phyloP scores from a whole-genome alignment of 2,329 filamentous ascomycete genomes.

The Aureobasidium uvarum region DNA sequence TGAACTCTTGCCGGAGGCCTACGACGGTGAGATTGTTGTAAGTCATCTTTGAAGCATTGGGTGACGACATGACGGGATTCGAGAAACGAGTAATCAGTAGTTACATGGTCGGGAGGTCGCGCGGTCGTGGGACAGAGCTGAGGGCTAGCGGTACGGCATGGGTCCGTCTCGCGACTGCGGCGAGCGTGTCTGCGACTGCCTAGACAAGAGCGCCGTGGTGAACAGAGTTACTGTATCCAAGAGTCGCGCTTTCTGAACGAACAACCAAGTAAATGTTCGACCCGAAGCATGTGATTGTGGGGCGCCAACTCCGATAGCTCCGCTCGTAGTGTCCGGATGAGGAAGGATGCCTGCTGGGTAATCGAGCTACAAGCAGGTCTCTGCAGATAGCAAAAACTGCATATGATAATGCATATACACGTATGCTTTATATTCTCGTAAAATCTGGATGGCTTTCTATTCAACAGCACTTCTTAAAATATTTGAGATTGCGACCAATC shows the following conservation, averaged over 20 bases:
- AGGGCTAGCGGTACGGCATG: too few relatives aligned
- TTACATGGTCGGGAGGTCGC: background rate
- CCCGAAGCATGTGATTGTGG: conserved; percentile 1
- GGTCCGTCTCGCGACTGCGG: background rate
- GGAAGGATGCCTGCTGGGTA: too few relatives aligned
- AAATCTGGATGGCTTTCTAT: too few relatives aligned
- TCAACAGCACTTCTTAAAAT: too few relatives aligned
- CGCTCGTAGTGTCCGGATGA: background rate
- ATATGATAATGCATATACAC: too few relatives aligned
- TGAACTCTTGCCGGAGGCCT: background rate
- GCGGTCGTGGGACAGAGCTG: background rate
- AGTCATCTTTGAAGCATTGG: background rate
- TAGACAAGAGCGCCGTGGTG: background rate
- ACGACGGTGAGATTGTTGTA: conserved; percentile 4
- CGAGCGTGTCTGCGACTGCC: background rate
- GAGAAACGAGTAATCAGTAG: background rate
- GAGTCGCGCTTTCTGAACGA: background rate
- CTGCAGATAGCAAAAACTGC: too few relatives aligned
- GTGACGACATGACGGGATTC: background rate
- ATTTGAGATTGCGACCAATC: too few relatives aligned
- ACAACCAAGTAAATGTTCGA: too few relatives aligned
- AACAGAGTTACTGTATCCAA: background rate
- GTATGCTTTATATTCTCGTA: too few relatives aligned
- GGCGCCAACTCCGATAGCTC: background rate
- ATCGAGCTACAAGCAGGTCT: too few relatives aligned